Evolutionary conservation across 495 filamentous ascomycete species (phyloP).

Genomic region (Aspergillus sclerotiicarbonarius): DNA sequence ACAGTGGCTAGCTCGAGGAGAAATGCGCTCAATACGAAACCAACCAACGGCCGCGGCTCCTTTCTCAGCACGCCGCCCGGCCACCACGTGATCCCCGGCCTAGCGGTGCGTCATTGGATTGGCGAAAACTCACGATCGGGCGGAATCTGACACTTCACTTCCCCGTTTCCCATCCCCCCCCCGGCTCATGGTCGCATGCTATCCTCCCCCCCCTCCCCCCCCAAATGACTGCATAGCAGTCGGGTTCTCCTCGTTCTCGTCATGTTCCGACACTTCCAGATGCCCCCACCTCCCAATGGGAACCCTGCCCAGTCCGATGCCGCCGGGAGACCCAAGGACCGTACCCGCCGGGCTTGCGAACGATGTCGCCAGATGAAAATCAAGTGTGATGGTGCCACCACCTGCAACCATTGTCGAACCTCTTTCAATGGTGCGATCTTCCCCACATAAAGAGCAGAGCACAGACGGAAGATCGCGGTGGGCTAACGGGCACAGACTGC

Average conservation of each 20-base stretch:
- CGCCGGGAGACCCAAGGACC: background rate
- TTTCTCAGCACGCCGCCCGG: background rate
- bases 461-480: background rate
- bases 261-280: constrained; percentile 3
- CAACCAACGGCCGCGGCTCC: too few relatives aligned
- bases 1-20: too few relatives aligned
- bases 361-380: constrained; percentile 17
- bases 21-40: too few relatives aligned
- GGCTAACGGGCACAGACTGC: constrained; percentile 10
- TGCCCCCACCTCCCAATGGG: background rate
- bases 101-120: background rate
- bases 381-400: constrained; percentile 10
- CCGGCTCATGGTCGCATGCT: background rate
- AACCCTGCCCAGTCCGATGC: background rate
- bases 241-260: background rate
- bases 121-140: background rate
- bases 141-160: background rate
- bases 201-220: background rate
- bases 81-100: background rate
- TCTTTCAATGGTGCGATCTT: constrained; percentile 10
- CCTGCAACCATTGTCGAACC: constrained; percentile 9
- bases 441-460: background rate
- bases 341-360: constrained; percentile 12
- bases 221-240: background rate
- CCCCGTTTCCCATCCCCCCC: background rate